Evolutionary conservation across 306 rosid genomes (phyloP).

Genomic region (Lathyrus tuberosus): DNA sequence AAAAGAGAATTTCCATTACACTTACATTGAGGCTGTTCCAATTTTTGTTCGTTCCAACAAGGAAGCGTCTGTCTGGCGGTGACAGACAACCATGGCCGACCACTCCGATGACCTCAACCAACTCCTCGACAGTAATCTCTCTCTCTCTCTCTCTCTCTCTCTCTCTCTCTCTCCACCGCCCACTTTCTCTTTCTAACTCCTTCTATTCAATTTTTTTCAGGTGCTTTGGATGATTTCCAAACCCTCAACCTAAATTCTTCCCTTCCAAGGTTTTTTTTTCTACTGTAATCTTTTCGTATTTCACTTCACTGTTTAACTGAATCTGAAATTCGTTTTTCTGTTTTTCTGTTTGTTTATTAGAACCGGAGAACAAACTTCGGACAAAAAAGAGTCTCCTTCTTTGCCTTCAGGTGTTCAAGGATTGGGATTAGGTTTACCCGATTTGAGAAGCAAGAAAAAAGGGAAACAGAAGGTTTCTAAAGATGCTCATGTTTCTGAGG

Average conservation of each 20-base stretch:
- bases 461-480: slow-evolving; percentile 74
- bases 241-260: slow-evolving; percentile 64
- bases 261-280: slow-evolving; percentile 49
- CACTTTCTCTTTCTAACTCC: slow-evolving; percentile 1
- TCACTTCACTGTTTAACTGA: background rate
- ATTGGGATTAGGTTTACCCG: slow-evolving; percentile 83
- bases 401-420: slow-evolving; percentile 77
- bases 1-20: background rate
- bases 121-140: slow-evolving; percentile 73
- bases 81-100: slow-evolving; percentile 63
- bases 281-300: background rate
- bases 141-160: background rate
- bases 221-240: slow-evolving; percentile 95
- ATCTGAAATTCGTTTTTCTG: background rate
- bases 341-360: slow-evolving; percentile 27
- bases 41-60: background rate
- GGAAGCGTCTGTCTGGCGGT: background rate
- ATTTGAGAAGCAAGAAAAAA: slow-evolving; percentile 73
- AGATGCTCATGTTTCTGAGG: slow-evolving; percentile 77
- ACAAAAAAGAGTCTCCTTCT: slow-evolving; percentile 44
- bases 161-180: background rate
- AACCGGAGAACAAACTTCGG: slow-evolving; percentile 44
- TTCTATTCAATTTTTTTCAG: slow-evolving; percentile 50
- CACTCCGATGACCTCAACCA: slow-evolving; percentile 72
- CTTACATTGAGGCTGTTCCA: background rate